Evolutionary conservation across 2,329 filamentous ascomycete species (phyloP), one percentile per base, ranked within the genome.

Genomic region (Endoconidiophora polonica): DNA sequence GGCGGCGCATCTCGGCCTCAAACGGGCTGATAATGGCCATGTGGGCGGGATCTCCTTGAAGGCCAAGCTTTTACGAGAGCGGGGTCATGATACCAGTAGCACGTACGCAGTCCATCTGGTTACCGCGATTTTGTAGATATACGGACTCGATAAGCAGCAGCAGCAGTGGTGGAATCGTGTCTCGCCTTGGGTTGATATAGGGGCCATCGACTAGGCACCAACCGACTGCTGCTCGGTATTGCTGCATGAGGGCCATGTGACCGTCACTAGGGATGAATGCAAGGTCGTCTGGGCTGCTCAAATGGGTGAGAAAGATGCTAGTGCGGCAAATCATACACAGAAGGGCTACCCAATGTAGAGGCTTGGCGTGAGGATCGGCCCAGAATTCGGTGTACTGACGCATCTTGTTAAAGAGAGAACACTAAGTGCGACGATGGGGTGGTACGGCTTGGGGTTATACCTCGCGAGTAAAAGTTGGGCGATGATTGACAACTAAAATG

Each of bases 51-150:
- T 78, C 74, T 18, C 74, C 69, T 56, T 77, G 74, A 14, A 76
- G 62, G 7, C 74, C 74, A 70, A 76, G 74, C 56, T 74, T 73
- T 46, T 78, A 61, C 64, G 76, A 73, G 2, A 77, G 60, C 4
- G 74, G 70, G 39, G 77, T 63, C 24, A 67, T 63, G 9, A 72
- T 66, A 3, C 68, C 68, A 1, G 67, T 67, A 77, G 60, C 26
- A 77, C 58, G 58, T 74, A 78, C n/a, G 58, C 70, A 72, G 55
- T 69, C 70, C 59, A 72, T 70, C 59, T 74, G 72, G 33, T 67
- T 68, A 9, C 66, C 64, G 20, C 68, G 67, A 58, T 68, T 72
- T 44, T 70, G 61, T 14, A 76, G 55, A 55, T 77, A 77, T 54
- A 75, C 68, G 0, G 66, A 65, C 59, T 77, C 74, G 16, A 69